phyloP scores from a whole-genome alignment of 1,284 basidiomycete species.

The Irpex rosettiformis region DNA sequence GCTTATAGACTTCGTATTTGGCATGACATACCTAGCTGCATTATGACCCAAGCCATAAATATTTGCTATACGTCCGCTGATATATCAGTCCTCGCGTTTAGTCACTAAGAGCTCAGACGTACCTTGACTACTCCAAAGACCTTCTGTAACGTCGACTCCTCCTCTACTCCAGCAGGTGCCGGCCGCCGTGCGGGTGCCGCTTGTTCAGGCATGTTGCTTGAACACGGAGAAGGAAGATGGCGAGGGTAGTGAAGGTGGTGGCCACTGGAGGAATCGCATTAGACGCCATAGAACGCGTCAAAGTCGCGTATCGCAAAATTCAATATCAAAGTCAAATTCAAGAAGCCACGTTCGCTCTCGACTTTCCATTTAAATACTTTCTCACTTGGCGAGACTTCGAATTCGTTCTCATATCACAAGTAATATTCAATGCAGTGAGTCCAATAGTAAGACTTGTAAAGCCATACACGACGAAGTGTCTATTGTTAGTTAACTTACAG shows the following conservation, averaged over 20 bases:
- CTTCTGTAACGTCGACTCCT: constrained; percentile 27
- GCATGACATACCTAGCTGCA: constrained; percentile 53
- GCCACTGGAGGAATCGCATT: background rate
- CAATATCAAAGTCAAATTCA: background rate
- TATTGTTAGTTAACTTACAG: too few relatives aligned
- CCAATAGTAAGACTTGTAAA: too few relatives aligned
- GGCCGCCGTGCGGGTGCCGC: constrained; percentile 20
- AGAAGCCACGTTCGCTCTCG: background rate
- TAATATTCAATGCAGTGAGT: too few relatives aligned
- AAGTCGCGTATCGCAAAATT: background rate
- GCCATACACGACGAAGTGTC: too few relatives aligned
- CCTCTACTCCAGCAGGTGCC: constrained; percentile 16
- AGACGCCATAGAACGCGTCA: constrained; percentile 1
- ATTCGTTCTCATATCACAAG: too few relatives aligned
- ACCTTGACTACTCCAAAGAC: constrained; percentile 48
- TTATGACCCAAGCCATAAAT: constrained; percentile 55
- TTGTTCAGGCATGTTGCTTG: constrained; percentile 23
- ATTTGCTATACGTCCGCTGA: constrained; percentile 68
- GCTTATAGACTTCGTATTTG: background rate
- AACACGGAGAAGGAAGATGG: background rate
- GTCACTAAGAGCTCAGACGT: constrained; percentile 15
- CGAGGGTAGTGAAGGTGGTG: background rate
- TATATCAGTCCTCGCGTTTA: background rate
- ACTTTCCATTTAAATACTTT: background rate
- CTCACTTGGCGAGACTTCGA: too few relatives aligned